Evolutionary conservation across 257 asterid species (phyloP).

Genomic region (Nicotiana undulata): DNA sequence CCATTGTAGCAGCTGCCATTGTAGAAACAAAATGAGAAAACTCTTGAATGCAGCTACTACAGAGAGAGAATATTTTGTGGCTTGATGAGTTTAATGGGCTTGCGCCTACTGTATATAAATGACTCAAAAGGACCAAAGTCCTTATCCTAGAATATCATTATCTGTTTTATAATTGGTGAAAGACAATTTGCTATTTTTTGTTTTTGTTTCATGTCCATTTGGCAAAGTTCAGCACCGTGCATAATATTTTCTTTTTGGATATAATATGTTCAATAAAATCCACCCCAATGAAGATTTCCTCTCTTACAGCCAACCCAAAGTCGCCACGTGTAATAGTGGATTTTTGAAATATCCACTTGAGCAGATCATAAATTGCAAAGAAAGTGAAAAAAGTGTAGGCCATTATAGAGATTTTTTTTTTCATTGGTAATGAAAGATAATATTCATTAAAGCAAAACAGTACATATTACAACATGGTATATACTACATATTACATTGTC

Average conservation of each 20-base stretch:
- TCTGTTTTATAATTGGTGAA: background rate
- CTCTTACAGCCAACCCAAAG: background rate
- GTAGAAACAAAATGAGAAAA: background rate
- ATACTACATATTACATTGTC: too few relatives aligned
- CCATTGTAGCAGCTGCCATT: constrained; percentile 51
- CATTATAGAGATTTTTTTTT: background rate
- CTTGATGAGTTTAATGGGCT: background rate
- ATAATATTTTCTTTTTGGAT: background rate
- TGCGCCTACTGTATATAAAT: background rate
- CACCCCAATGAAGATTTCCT: background rate
- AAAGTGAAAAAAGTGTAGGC: background rate
- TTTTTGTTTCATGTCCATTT: background rate
- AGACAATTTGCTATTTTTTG: background rate
- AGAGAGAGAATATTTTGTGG: background rate
- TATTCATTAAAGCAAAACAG: too few relatives aligned
- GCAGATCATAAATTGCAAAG: background rate
- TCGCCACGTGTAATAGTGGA: background rate
- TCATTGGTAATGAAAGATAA: too few relatives aligned
- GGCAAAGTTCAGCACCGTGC: background rate
- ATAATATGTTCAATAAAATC: background rate
- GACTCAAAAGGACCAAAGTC: background rate
- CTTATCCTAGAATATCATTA: too few relatives aligned
- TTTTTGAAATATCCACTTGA: background rate
- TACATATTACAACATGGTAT: too few relatives aligned
- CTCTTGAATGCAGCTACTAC: background rate